Evolutionary conservation across 2,329 filamentous ascomycete genomes (phyloP).

Genomic region (Sporothrix humicola): DNA sequence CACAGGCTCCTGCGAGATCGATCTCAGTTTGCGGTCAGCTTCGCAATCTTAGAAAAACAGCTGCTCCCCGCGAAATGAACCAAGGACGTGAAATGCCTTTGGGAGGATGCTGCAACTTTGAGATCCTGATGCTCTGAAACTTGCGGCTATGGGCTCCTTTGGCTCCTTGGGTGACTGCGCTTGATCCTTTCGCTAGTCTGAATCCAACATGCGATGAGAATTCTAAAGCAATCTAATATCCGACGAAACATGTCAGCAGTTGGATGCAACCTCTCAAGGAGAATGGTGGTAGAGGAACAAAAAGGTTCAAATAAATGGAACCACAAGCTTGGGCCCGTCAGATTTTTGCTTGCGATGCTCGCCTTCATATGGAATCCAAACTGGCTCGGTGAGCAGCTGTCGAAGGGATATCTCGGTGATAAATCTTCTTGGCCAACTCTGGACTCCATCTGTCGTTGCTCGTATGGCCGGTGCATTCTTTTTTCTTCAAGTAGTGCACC

Average conservation of each 20-base stretch:
- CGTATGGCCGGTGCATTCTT: neutral
- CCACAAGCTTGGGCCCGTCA: neutral
- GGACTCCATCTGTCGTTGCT: neutral
- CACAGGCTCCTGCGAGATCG: no score
- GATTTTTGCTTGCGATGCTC: conserved; percentile 1
- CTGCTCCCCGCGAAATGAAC: neutral
- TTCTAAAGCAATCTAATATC: neutral
- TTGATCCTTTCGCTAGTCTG: neutral
- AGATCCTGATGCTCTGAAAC: neutral
- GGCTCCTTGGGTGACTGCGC: neutral
- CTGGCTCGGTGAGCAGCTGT: neutral
- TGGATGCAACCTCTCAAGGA: conserved; percentile 2
- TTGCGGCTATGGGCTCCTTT: neutral
- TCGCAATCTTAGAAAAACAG: neutral
- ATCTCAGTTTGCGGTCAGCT: no score
- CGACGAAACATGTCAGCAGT: neutral
- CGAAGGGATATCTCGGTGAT: neutral
- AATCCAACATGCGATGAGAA: neutral
- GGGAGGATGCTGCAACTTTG: no score
- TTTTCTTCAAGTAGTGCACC: neutral
- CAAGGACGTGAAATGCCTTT: neutral
- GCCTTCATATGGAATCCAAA: neutral
- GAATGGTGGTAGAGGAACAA: neutral
- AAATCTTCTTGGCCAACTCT: neutral
- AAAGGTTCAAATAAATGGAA: neutral